Conservation (phyloP, 2,329 filamentous ascomycete species). For the Emergomyces orientalis region DNA sequence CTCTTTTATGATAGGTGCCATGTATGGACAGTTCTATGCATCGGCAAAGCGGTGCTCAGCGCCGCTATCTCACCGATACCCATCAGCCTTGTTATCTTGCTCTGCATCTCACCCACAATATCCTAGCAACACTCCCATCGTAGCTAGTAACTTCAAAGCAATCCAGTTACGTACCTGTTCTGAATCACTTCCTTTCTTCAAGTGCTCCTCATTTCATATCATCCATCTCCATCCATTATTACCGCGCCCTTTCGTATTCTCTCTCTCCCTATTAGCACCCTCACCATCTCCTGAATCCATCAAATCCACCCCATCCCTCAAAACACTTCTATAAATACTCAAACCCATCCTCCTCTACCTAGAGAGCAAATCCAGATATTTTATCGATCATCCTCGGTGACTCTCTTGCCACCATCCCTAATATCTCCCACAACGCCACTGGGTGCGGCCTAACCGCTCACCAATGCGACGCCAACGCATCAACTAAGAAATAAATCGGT, state of each 20-base stretch:
- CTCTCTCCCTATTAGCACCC: neutral
- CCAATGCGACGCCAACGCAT: neutral
- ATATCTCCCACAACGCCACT: neutral
- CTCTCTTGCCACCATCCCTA: neutral
- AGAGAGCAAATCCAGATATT: neutral
- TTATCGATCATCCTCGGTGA: neutral
- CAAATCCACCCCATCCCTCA: neutral
- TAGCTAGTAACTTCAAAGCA: neutral
- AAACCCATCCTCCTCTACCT: neutral
- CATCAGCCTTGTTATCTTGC: neutral
- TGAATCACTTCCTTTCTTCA: neutral
- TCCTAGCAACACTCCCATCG: neutral
- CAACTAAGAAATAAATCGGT: neutral
- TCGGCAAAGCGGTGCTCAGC: neutral
- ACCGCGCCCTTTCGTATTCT: neutral
- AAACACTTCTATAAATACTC: neutral
- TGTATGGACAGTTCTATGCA: neutral
- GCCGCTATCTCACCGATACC: neutral
- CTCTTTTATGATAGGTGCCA: neutral
- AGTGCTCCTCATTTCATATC: neutral
- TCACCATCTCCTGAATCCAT: neutral
- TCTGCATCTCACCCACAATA: neutral
- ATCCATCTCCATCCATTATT: neutral
- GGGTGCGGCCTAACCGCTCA: neutral
- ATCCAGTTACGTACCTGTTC: neutral